These are phyloP conservation scores for Amniculicola lignicola DNA, from an alignment of 495 filamentous ascomycete genomes.

Conservation along the genomic window DNA sequence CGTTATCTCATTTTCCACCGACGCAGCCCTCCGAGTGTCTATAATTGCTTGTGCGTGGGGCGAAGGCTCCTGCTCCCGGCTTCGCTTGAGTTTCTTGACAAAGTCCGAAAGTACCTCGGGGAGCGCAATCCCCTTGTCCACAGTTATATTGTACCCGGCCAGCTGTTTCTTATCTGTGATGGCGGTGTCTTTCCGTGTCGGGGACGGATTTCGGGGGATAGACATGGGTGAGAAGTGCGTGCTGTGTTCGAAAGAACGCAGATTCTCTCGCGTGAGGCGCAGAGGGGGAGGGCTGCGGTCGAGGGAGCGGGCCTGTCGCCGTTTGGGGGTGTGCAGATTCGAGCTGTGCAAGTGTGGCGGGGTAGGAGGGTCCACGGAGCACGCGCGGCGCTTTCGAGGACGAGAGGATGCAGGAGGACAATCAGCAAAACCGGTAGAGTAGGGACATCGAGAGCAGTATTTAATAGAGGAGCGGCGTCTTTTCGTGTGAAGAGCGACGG, in stretches of 20 bases:
- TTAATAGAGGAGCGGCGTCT: no score
- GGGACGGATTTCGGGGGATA: constrained; percentile 5
- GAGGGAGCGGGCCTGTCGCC: constrained; percentile 11
- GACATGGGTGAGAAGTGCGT: constrained; percentile 9
- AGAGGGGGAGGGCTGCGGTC: constrained; percentile 10
- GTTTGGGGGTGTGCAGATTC: constrained; percentile 1
- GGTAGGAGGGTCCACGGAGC: constrained; percentile 1
- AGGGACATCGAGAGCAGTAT: no score
- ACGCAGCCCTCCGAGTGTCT: constrained; percentile 10
- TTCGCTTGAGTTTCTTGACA: constrained; percentile 10
- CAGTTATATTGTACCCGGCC: constrained; percentile 13
- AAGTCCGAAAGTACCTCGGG: constrained; percentile 6
- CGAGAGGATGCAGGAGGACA: not conserved
- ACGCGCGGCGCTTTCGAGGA: not conserved
- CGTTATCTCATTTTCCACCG: constrained; percentile 9
- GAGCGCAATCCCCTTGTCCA: constrained; percentile 8
- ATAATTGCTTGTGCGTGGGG: constrained; percentile 19
- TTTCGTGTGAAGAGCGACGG: no score
- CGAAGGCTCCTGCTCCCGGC: constrained; percentile 17
- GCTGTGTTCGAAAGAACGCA: constrained; percentile 11
- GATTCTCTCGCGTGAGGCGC: constrained; percentile 14
- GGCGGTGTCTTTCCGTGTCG: constrained; percentile 10
- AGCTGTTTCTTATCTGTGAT: constrained; percentile 10
- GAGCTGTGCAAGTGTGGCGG: constrained; percentile 9
- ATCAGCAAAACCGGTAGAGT: no score